These are phyloP conservation scores for Brassica nigra DNA, from an alignment of 345 rosid species.

Conservation along the genomic window DNA sequence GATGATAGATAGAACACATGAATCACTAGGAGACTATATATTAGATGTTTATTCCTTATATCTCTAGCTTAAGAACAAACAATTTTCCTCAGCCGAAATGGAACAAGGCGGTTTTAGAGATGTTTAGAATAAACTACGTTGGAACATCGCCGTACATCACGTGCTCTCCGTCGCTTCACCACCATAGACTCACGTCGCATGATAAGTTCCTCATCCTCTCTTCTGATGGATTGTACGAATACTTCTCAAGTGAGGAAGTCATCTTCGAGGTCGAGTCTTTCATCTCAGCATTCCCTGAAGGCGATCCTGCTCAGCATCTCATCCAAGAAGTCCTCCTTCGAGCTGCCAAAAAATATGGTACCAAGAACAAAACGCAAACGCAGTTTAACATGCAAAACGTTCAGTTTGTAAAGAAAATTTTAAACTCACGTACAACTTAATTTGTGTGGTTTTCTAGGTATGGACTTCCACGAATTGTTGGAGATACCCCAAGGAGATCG, in stretches of 20 bases:
- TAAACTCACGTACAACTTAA: neutral
- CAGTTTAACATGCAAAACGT: neutral
- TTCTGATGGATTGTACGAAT: slow-evolving; percentile 89
- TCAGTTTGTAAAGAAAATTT: neutral
- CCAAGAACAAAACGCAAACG: neutral
- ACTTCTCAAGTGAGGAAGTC: slow-evolving; percentile 85
- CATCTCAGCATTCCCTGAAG: slow-evolving; percentile 76
- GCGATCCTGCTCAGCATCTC: slow-evolving; percentile 96
- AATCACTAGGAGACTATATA: neutral
- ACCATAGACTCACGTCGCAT: slow-evolving; percentile 64
- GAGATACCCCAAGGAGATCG: slow-evolving; percentile 94
- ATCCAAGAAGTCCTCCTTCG: slow-evolving; percentile 78
- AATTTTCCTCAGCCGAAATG: slow-evolving; percentile 62
- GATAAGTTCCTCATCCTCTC: slow-evolving; percentile 81
- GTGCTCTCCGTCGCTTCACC: slow-evolving; percentile 74
- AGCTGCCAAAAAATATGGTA: slow-evolving; percentile 92
- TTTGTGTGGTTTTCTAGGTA: slow-evolving; percentile 48
- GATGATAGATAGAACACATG: neutral
- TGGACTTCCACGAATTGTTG: slow-evolving; percentile 83
- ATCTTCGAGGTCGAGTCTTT: slow-evolving; percentile 70
- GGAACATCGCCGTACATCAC: slow-evolving; percentile 80
- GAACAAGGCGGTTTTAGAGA: slow-evolving; percentile 82
- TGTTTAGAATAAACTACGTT: slow-evolving; percentile 78
- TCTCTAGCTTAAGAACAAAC: neutral
- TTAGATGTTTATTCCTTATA: neutral